Conservation (phyloP, 352 stramenopile genomes). For the Globisporangium recalcitrans region DNA sequence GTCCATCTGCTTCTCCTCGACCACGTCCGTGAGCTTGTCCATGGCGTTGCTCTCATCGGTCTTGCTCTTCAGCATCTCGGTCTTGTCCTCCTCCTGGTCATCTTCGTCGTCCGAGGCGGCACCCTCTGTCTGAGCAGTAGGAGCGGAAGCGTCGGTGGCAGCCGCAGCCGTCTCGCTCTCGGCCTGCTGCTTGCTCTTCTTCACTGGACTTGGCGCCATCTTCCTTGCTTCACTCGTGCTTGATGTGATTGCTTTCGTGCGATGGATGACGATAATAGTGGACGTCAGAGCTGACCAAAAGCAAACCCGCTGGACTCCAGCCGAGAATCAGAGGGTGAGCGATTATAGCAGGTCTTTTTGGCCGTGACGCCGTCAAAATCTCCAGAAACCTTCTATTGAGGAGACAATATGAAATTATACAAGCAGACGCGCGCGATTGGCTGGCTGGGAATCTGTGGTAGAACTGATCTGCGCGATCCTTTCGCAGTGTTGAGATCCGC, state of each 20-base stretch:
- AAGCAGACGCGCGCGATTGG: constrained; percentile 4
- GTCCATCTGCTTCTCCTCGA: constrained; percentile 87
- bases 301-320: too few relatives aligned
- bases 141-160: constrained; percentile 11
- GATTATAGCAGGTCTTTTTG: not conserved
- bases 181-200: constrained; percentile 25
- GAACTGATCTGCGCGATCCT: constrained; percentile 11
- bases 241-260: constrained; percentile 5
- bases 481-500: constrained; percentile 12
- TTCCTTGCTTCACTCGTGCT: not conserved
- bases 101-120: constrained; percentile 50
- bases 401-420: not conserved
- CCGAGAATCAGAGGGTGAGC: not conserved
- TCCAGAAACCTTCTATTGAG: not conserved
- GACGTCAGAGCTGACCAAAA: not conserved
- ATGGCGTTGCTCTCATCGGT: constrained; percentile 78
- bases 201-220: constrained; percentile 40
- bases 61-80: constrained; percentile 68
- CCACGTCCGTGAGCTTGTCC: constrained; percentile 80
- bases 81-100: constrained; percentile 37
- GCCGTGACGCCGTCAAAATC: too few relatives aligned
- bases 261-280: constrained; percentile 5
- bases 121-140: constrained; percentile 18
- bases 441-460: constrained; percentile 20
- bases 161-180: constrained; percentile 11